Conservation (phyloP, 2,329 filamentous ascomycete species). For the Aspergillus quadricinctus region DNA sequence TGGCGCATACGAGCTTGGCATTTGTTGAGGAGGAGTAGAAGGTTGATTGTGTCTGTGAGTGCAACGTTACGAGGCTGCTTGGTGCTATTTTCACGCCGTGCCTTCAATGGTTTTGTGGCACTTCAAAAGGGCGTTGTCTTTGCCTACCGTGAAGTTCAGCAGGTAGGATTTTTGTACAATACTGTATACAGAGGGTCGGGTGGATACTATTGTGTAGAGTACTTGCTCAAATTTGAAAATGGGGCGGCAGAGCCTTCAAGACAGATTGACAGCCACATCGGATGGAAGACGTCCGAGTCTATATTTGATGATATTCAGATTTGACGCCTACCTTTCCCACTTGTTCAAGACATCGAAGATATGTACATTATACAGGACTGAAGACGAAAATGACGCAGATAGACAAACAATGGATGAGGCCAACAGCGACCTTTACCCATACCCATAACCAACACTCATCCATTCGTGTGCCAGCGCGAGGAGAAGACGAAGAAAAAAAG, state of each 20-base stretch:
- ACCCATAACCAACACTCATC: not conserved
- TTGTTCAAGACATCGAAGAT: conserved; percentile 11
- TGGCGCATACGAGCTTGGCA: not conserved
- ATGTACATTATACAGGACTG: conserved; percentile 21
- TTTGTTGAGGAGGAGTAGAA: not conserved
- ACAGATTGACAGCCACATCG: not conserved
- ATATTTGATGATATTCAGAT: not conserved
- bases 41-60: not conserved
- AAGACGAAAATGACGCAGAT: conserved; percentile 1
- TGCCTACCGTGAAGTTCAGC: not conserved
- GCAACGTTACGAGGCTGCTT: not conserved
- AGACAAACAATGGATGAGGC: not conserved
- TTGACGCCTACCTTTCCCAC: conserved; percentile 15
- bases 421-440: not conserved
- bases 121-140: not conserved
- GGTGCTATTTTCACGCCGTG: not conserved
- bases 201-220: not conserved
- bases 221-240: not conserved
- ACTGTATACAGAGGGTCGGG: not conserved
- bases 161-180: not conserved
- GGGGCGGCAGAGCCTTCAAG: not conserved
- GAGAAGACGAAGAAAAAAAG: not conserved
- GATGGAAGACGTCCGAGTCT: not conserved
- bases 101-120: not conserved
- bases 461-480: not conserved